Conservation (phyloP, 2,329 filamentous ascomycete genomes). For the Talaromyces sp. region DNA sequence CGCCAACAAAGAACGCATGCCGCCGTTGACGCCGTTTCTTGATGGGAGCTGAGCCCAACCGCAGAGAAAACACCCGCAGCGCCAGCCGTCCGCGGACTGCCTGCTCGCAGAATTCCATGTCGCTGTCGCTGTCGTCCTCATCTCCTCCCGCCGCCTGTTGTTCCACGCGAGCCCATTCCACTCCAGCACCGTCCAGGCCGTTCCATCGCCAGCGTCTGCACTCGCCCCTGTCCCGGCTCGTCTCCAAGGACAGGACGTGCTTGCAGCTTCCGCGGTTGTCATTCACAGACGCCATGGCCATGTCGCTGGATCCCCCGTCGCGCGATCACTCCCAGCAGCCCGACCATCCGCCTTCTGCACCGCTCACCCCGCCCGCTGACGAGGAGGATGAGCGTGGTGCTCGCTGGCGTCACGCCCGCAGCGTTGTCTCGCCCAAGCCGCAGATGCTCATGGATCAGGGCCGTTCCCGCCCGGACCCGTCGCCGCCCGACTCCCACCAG, state of each 20-base stretch:
- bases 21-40: background rate
- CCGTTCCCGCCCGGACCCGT: slow-evolving; percentile 22
- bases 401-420: slow-evolving; percentile 30
- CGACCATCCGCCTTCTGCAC: slow-evolving; percentile 30
- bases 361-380: slow-evolving; percentile 36
- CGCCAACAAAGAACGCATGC: background rate
- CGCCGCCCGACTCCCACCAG: slow-evolving; percentile 22
- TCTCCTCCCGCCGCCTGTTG: background rate
- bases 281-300: background rate
- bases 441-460: slow-evolving; percentile 25
- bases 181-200: slow-evolving; percentile 6
- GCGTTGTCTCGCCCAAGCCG: slow-evolving; percentile 17
- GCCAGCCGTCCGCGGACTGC: background rate
- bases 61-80: background rate
- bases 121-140: background rate
- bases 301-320: slow-evolving; percentile 1
- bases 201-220: slow-evolving; percentile 5
- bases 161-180: slow-evolving; percentile 4
- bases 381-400: slow-evolving; percentile 31
- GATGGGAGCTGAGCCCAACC: background rate
- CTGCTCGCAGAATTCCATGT: slow-evolving; percentile 1
- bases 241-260: slow-evolving; percentile 5
- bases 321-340: slow-evolving; percentile 1
- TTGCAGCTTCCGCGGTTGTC: background rate
- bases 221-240: slow-evolving; percentile 3